These are phyloP conservation scores for Tetraselmis striata DNA, from an alignment of 139 green algal species.

Conservation along the genomic window DNA sequence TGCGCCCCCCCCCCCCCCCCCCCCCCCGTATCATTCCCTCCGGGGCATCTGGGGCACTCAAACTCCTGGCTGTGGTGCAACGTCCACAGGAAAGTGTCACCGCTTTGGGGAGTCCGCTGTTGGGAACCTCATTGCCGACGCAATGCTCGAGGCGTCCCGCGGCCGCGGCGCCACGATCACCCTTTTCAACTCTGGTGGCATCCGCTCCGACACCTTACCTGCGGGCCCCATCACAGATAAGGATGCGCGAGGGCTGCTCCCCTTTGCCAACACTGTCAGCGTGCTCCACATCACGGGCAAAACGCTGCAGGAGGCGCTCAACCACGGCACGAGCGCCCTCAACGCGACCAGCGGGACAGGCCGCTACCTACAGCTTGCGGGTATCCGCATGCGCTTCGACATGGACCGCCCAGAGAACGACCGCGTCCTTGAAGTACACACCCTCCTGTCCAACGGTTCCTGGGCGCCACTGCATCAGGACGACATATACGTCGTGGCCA, in stretches of 20 bases:
- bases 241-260: neutral
- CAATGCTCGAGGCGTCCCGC: neutral
- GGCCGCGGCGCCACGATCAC: neutral
- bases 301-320: neutral
- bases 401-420: neutral
- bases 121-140: neutral
- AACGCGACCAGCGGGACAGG: too few species aligned
- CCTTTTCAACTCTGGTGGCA: neutral
- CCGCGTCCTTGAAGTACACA: neutral
- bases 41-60: too few species aligned
- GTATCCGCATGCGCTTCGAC: neutral
- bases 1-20: too few species aligned
- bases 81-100: neutral
- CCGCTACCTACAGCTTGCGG: neutral
- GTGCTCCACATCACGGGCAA: neutral
- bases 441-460: neutral
- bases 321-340: neutral
- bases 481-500: neutral
- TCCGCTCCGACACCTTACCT: neutral
- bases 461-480: neutral
- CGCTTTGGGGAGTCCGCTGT: neutral
- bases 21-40: too few species aligned
- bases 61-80: too few species aligned
- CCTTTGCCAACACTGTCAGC: neutral
- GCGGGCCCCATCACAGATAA: neutral